Conservation (phyloP, 495 filamentous ascomycete genomes). For the Thermochaetoides thermophila region DNA sequence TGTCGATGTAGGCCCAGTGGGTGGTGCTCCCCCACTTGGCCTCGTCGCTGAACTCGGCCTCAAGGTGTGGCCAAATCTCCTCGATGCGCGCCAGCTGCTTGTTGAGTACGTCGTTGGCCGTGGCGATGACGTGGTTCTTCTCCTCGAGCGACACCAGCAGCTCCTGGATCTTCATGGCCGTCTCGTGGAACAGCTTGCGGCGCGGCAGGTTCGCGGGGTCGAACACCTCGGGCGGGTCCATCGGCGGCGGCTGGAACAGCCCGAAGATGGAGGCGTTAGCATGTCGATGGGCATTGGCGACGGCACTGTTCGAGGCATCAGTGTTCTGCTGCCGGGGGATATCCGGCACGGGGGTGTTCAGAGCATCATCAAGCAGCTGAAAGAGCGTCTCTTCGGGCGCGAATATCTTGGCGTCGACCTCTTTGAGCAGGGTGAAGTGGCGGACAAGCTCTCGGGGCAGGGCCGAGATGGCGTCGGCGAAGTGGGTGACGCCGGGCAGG, state of each 20-base stretch:
- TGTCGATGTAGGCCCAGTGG: constrained; percentile 94
- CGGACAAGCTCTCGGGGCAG: constrained; percentile 87
- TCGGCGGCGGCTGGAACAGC: too few species aligned
- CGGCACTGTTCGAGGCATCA: background rate
- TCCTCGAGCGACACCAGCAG: constrained; percentile 81
- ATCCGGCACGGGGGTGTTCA: constrained; percentile 40
- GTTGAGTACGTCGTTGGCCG: constrained; percentile 74
- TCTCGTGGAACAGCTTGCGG: constrained; percentile 50
- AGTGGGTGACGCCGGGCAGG: constrained; percentile 87
- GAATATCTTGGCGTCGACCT: constrained; percentile 91
- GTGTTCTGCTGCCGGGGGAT: constrained; percentile 9
- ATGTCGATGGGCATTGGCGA: background rate
- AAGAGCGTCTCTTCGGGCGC: constrained; percentile 57
- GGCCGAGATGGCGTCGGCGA: constrained; percentile 82
- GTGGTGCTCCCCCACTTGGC: constrained; percentile 78
- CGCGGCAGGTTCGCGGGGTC: constrained; percentile 40
- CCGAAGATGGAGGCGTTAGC: too few species aligned
- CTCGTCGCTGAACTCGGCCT: constrained; percentile 82
- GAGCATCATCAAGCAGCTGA: constrained; percentile 51
- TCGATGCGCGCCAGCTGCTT: constrained; percentile 77
- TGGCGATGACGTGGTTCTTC: constrained; percentile 88
- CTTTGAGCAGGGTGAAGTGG: constrained; percentile 87
- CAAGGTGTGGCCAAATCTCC: constrained; percentile 66
- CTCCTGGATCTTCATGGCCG: constrained; percentile 45
- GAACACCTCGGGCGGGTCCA: constrained; percentile 18